Conservation (phyloP, 805 yeast genomes). For the Saturnispora mendoncae region DNA sequence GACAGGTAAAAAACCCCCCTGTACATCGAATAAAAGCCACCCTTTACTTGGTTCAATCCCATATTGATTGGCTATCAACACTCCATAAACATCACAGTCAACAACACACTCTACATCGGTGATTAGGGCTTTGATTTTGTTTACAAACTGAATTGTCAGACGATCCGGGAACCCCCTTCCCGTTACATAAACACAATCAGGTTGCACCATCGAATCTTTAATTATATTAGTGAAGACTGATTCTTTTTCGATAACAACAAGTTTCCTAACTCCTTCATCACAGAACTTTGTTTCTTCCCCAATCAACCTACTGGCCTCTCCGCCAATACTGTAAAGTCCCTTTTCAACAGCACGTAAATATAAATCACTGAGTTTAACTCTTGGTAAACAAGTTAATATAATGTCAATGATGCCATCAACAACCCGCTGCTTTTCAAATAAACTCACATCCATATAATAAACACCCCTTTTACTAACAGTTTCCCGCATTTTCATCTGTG, state of each 20-base stretch:
- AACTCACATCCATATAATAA: slow-evolving; percentile 46
- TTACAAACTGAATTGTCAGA: slow-evolving; percentile 35
- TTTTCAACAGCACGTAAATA: slow-evolving; percentile 47
- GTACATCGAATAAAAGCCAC: neutral
- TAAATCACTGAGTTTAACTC: slow-evolving; percentile 30
- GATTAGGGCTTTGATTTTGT: slow-evolving; percentile 17
- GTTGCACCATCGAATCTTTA: slow-evolving; percentile 1
- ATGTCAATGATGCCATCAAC: slow-evolving; percentile 34
- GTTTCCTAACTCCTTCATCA: slow-evolving; percentile 14
- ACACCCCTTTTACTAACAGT: slow-evolving; percentile 45
- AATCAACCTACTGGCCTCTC: neutral
- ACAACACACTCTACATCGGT: slow-evolving; percentile 40
- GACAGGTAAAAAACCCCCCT: slow-evolving; percentile 5
- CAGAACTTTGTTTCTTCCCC: slow-evolving; percentile 7
- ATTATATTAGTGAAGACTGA: slow-evolving; percentile 35
- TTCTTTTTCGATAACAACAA: slow-evolving; percentile 45
- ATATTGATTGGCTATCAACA: slow-evolving; percentile 31
- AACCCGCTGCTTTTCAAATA: slow-evolving; percentile 38
- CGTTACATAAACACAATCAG: slow-evolving; percentile 35
- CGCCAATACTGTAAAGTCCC: slow-evolving; percentile 30
- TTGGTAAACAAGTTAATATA: slow-evolving; percentile 32
- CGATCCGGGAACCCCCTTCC: slow-evolving; percentile 65
- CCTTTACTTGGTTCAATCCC: slow-evolving; percentile 5
- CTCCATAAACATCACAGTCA: slow-evolving; percentile 61
- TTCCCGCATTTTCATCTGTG: slow-evolving; percentile 9